phyloP scores from a whole-genome alignment of 768 basidiomycete genomes.

The Phanerochaete sordida region DNA sequence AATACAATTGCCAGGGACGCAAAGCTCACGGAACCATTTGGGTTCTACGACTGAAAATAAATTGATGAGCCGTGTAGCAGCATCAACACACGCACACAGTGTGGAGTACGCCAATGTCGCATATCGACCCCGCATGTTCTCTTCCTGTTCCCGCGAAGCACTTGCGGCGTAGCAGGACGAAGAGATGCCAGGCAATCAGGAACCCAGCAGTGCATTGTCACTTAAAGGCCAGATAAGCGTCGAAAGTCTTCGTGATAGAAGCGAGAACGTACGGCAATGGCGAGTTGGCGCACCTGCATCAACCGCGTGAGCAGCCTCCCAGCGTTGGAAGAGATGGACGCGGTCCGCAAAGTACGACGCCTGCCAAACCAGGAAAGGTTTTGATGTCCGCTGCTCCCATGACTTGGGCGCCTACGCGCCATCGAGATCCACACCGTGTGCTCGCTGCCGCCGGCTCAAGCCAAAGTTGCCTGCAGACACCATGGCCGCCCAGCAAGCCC shows the following conservation, averaged over 20 bases:
- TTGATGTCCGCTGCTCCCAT: not conserved
- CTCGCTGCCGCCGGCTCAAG: not conserved
- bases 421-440: no score
- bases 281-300: no score
- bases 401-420: not conserved
- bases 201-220: not conserved
- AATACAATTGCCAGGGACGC: not conserved
- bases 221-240: not conserved
- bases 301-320: not conserved
- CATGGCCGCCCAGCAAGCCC: slow-evolving; percentile 1
- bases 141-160: no score
- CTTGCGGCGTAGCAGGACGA: not conserved
- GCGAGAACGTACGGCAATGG: not conserved
- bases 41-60: no score
- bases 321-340: not conserved
- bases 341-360: slow-evolving; percentile 3
- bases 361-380: not conserved
- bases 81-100: no score
- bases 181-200: not conserved
- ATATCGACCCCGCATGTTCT: no score
- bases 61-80: no score
- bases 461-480: not conserved
- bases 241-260: not conserved
- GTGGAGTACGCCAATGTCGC: no score
- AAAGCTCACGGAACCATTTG: not conserved